phyloP scores from a whole-genome alignment of 805 yeast genomes.

The Middelhovenomyces tepae region DNA sequence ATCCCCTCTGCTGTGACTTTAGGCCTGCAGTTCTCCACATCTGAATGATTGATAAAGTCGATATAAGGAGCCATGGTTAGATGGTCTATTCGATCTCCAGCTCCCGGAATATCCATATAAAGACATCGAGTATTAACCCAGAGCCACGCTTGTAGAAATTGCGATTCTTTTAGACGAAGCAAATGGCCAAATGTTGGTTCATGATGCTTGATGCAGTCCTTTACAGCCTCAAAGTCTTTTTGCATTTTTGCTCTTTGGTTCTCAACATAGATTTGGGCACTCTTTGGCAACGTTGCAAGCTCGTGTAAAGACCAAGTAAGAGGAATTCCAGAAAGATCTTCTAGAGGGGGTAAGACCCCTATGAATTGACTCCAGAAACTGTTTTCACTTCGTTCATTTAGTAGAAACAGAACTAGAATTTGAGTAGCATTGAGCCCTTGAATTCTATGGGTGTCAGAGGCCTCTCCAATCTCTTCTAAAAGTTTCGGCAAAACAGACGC shows the following conservation, averaged over 20 bases:
- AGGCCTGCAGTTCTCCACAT: constrained; percentile 23
- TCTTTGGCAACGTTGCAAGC: constrained; percentile 14
- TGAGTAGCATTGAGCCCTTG: constrained; percentile 20
- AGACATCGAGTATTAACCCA: constrained; percentile 88
- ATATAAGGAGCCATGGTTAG: constrained; percentile 89
- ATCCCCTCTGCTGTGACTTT: constrained; percentile 42
- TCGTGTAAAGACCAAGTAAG: constrained; percentile 43
- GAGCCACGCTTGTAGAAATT: constrained; percentile 66
- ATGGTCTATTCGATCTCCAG: constrained; percentile 52
- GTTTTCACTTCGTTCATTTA: constrained; percentile 27
- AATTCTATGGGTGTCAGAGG: constrained; percentile 7
- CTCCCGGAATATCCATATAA: constrained; percentile 49
- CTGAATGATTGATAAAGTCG: constrained; percentile 73
- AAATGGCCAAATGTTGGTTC: constrained; percentile 4
- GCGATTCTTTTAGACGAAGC: background rate
- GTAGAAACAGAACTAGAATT: constrained; percentile 13
- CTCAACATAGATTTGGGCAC: constrained; percentile 12
- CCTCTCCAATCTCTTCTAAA: constrained; percentile 2
- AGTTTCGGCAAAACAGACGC: constrained; percentile 10
- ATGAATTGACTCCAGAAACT: constrained; percentile 62
- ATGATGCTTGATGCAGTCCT: constrained; percentile 12
- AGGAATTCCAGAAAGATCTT: constrained; percentile 52
- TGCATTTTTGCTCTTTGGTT: constrained; percentile 27
- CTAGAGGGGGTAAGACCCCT: constrained; percentile 47
- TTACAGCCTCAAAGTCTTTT: constrained; percentile 37